Evolutionary conservation across 1,284 basidiomycete genomes (phyloP), one percentile per base, ranked within the genome.

Genomic region (Melampsora abietis-canadensis): DNA sequence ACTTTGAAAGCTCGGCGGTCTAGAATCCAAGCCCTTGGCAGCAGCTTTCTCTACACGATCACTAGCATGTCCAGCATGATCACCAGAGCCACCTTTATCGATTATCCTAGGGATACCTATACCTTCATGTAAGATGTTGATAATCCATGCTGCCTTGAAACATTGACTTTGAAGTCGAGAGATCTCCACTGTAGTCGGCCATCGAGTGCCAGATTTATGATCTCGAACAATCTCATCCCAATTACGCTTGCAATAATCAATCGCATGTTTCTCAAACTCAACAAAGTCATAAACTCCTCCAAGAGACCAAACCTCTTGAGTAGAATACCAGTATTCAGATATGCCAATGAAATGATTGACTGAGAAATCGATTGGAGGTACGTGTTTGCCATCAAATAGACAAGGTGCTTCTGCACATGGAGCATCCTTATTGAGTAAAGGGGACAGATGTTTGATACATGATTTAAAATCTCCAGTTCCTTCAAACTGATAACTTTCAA

Each of bases 241-340:
- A 61, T 89, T 86, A 73, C 88, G 87, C 0, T 85, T 84, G 79
- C 96, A 99, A 81, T 94, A 99, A 30, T 88, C 85, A 27, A 88
- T 87, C 37, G 96, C 96, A 2, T 93, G 92, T 66, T 90, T 89
- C 81, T 98, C 95, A 83, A 96, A 98, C 80, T 94, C 90, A 27
- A 93, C 91, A 82, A 92, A 95, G 82, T 98, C 92, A 84, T 97
- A 98, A 7, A 92, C 86, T 1, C 96, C 96, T 15, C 94, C 95
- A 27, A 76, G 62, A 19, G 77, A 72, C 2, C 91, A 91, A 54
- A 98, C 89, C 81, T 98, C 93, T 79, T 98, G 92, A 6, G 94
- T 92, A 34, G 94, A 97, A 84, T 97, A 98, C 94, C 95, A 99
- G 82, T 98, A 99, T 82, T 99, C 96, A 14, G 92, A 95, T 44